phyloP scores from a whole-genome alignment of 169 alveolate species.

The Cryptosporidium sp. region DNA sequence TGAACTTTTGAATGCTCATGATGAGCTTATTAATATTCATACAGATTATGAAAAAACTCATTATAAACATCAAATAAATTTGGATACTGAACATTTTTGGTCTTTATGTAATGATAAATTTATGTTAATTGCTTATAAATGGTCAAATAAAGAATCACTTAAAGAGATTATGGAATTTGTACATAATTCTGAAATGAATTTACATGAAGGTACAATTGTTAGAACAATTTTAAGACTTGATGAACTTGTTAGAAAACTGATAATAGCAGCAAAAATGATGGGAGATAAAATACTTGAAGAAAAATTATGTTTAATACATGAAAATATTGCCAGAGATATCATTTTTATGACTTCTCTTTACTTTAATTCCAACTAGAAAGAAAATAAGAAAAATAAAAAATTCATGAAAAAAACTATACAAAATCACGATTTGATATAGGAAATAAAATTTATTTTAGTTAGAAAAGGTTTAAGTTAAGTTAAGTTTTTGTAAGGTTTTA shows the following conservation, averaged over 20 bases:
- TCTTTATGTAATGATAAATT: constrained; percentile 75
- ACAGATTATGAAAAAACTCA: constrained; percentile 78
- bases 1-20: constrained; percentile 84
- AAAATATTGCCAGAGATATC: constrained; percentile 92
- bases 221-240: constrained; percentile 91
- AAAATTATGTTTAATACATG: constrained; percentile 85
- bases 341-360: constrained; percentile 94
- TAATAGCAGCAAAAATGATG: constrained; percentile 88
- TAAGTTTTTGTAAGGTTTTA: too few relatives aligned
- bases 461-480: too few relatives aligned
- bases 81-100: constrained; percentile 82
- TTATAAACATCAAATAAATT: constrained; percentile 76
- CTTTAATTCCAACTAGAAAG: constrained; percentile 78
- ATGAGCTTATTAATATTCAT: constrained; percentile 79
- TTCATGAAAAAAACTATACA: too few relatives aligned
- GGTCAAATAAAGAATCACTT: constrained; percentile 75
- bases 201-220: constrained; percentile 95
- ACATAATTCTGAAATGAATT: constrained; percentile 22
- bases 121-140: constrained; percentile 71
- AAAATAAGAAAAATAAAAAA: neutral
- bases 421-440: too few relatives aligned
- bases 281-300: constrained; percentile 89
- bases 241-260: constrained; percentile 87
- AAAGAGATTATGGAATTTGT: constrained; percentile 76
- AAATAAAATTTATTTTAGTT: too few relatives aligned